Base-by-base conservation (phyloP, 2,329 filamentous ascomycete genomes). In the Lecanicillium sp. region DNA sequence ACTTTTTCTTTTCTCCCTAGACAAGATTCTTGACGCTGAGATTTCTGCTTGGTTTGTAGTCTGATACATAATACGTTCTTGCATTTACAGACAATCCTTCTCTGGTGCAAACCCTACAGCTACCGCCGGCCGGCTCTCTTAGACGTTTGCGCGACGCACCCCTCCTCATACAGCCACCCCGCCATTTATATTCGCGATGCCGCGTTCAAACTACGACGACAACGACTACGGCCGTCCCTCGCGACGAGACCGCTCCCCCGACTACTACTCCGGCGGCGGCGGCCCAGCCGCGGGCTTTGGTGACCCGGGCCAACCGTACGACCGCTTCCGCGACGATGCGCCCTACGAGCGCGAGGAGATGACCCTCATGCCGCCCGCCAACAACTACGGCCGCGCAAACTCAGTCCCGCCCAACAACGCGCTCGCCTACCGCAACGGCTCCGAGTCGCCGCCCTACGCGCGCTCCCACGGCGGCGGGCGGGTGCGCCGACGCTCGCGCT, bases 211-310 rank as follows among this genome's bases (percentile, higher is more conserved):
- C 45, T 54, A 62, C 36, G 42, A 51, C 41, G 44, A 49, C 41
- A 44, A 51, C 40, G 42, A 45, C 30, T 36, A 52, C 32, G 47
- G 23, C 3, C 40, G 37, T 17, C 42, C 42, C 15, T 48, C 48
- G 23, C 49, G 48, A 10, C 46, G 53, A 36, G 51, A 57, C 35
- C 48, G 53, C 26, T 66, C 63, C 9, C 63, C 64, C 11, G 62
- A 62, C 21, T 61, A 62, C 49, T 54, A 58, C 53, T 62, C 62
- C 5, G 61, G 62, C 37, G 59, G 60, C 39, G 58, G 56, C 19
- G 54, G 49, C 32, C 36, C 47, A 11, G 37, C 46, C 24, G 23
- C 48, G 27, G 49, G 48, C 45, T 48, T 42, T 36, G 45, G 45
- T 37, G 45, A 48, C 12, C 45, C 45, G 10, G 37, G 44, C 36